Evolutionary conservation across 1,139 yeast genomes (phyloP), one percentile per base, ranked within the genome.

Genomic region (Spathaspora sp.): DNA sequence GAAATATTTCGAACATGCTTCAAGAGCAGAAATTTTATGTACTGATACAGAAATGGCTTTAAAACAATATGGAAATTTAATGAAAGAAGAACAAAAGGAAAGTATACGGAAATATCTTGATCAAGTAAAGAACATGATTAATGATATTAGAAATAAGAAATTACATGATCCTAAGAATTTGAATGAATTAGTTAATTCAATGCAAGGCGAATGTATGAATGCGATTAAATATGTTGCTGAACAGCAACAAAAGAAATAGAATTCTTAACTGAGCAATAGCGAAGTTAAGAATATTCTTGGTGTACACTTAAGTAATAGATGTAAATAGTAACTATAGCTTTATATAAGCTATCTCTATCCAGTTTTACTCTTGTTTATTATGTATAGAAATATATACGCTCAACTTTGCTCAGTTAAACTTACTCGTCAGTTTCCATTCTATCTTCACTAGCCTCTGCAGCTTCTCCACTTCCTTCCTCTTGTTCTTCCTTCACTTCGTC

Each of bases 391-490:
- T 20, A 20, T 20, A 4, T 7, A 4, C 23, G 23, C 23, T 20
- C 23, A 20, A 20, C 23, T 20, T 20, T 7, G 23, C 23, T 26
- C 4, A 26, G n/a, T 4, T 26, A 37, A 15, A 29, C 31, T 51
- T 61, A 67, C 52, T 70, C 74, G 54, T 79, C 84, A 37, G 84
- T 79, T 56, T 80, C 84, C 85, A 80, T 80, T 61, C 72, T 71
- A 56, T 51, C 60, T 9, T 58, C 54, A 34, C 43, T 49, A 33
- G 52, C 54, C 13, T 43, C 53, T 3, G 50, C 59, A 18, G 52
- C 68, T 10, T 61, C 68, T 3, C 18, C 39, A 4, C 8, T 36
- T 16, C 60, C 72, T 39, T 65, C 72, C n/a, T 65, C 75, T 8
- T 65, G 69, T 6, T 59, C 75, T 8, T 65, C 69, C 6, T 59